phyloP scores from a whole-genome alignment of 2,329 filamentous ascomycete genomes.

The Penicillium verrucosum region DNA sequence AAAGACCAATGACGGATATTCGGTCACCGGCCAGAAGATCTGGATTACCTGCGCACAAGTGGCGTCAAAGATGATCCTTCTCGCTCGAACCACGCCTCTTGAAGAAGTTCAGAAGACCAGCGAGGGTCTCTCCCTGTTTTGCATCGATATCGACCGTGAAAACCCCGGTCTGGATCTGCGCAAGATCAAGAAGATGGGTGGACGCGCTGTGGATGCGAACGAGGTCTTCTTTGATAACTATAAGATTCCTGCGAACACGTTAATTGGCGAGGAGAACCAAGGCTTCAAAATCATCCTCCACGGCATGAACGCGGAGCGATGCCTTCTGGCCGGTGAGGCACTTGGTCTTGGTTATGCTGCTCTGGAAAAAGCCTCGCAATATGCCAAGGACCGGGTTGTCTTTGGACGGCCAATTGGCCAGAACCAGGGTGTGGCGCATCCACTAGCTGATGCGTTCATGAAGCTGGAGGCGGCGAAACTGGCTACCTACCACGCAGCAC shows the following conservation, averaged over 20 bases:
- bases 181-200: slow-evolving; percentile 81
- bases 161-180: slow-evolving; percentile 63
- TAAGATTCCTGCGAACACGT: slow-evolving; percentile 57
- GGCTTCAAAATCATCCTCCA: slow-evolving; percentile 78
- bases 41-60: slow-evolving; percentile 88
- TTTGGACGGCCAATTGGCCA: slow-evolving; percentile 58
- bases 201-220: slow-evolving; percentile 76
- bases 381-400: slow-evolving; percentile 62
- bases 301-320: slow-evolving; percentile 76
- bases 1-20: slow-evolving; percentile 60
- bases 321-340: slow-evolving; percentile 73
- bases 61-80: slow-evolving; percentile 75
- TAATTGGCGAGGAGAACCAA: slow-evolving; percentile 70
- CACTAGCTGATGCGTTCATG: slow-evolving; percentile 59
- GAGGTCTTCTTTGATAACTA: slow-evolving; percentile 87
- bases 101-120: slow-evolving; percentile 66
- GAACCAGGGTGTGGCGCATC: slow-evolving; percentile 60
- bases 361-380: slow-evolving; percentile 59
- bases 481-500: slow-evolving; percentile 59
- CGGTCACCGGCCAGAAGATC: slow-evolving; percentile 75
- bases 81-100: slow-evolving; percentile 70
- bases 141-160: slow-evolving; percentile 66
- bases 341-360: slow-evolving; percentile 76
- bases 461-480: slow-evolving; percentile 60
- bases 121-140: slow-evolving; percentile 77